Conservation (phyloP, 495 filamentous ascomycete species). For the Penicillium cataractarum region DNA sequence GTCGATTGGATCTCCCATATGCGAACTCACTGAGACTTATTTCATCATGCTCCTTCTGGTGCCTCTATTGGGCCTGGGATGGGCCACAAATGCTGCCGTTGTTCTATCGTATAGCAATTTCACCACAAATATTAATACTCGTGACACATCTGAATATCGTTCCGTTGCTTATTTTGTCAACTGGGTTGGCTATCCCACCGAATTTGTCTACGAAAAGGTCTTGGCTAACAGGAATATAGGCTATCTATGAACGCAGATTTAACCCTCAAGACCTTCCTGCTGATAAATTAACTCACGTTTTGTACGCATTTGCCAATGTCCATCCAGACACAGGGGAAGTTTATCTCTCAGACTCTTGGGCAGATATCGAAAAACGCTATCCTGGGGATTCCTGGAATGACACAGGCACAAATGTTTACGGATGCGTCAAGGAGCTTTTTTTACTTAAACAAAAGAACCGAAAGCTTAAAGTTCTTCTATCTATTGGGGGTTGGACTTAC, state of each 20-base stretch:
- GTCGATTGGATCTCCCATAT: too few species aligned
- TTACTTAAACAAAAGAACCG: slow-evolving; percentile 66
- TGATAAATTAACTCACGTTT: slow-evolving; percentile 75
- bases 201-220: background rate
- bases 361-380: slow-evolving; percentile 23
- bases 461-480: slow-evolving; percentile 72
- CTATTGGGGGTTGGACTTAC: slow-evolving; percentile 76
- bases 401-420: background rate
- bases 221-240: slow-evolving; percentile 39
- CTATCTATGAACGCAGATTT: slow-evolving; percentile 70
- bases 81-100: too few species aligned
- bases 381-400: background rate
- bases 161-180: background rate
- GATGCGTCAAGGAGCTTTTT: background rate
- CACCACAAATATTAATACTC: too few species aligned
- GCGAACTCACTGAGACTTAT: too few species aligned
- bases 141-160: background rate
- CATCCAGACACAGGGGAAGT: slow-evolving; percentile 62
- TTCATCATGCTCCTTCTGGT: too few species aligned
- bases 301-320: slow-evolving; percentile 79
- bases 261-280: slow-evolving; percentile 72
- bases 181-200: background rate
- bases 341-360: slow-evolving; percentile 75
- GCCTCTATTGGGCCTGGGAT: too few species aligned
- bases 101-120: too few species aligned